These are phyloP conservation scores for Ilex aquifolium DNA, from an alignment of 257 asterid species.

Conservation along the genomic window DNA sequence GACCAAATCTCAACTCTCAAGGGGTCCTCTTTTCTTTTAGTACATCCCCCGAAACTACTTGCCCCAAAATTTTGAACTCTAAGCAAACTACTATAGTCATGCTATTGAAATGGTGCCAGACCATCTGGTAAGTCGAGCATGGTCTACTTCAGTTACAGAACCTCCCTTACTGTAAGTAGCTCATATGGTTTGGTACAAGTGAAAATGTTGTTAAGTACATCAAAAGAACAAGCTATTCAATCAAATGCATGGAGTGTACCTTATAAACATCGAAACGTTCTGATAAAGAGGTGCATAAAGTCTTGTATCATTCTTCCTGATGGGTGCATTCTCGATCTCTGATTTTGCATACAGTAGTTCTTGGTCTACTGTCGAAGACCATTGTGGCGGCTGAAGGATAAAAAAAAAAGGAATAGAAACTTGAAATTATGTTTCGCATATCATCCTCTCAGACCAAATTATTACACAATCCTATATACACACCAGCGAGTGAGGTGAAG, in stretches of 20 bases:
- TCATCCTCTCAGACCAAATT: neutral
- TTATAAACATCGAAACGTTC: conserved; percentile 37
- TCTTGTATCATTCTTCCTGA: conserved; percentile 14
- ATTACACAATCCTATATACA: neutral
- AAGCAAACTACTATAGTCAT: no score
- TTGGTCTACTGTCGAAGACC: conserved; percentile 51
- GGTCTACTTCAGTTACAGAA: no score
- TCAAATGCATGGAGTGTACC: conserved; percentile 9
- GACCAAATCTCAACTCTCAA: no score
- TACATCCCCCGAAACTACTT: no score
- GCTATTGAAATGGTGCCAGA: no score
- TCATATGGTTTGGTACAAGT: neutral
- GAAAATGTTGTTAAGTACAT: no score
- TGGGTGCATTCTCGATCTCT: conserved; percentile 34
- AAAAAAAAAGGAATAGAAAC: no score
- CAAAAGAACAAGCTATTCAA: neutral
- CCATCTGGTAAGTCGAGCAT: no score
- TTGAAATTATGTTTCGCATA: neutral
- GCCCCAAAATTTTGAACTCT: no score
- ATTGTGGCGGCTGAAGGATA: conserved; percentile 37
- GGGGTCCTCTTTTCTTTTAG: no score
- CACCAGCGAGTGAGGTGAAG: neutral
- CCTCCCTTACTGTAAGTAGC: neutral
- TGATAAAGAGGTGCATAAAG: conserved; percentile 58
- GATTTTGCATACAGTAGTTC: conserved; percentile 38